Percentiles rank a stretch among this genome's conserved stretches.
These are phyloP conservation scores for Macaranga tanarius DNA, from an alignment of 441 rosid species.

Conservation along the genomic window DNA sequence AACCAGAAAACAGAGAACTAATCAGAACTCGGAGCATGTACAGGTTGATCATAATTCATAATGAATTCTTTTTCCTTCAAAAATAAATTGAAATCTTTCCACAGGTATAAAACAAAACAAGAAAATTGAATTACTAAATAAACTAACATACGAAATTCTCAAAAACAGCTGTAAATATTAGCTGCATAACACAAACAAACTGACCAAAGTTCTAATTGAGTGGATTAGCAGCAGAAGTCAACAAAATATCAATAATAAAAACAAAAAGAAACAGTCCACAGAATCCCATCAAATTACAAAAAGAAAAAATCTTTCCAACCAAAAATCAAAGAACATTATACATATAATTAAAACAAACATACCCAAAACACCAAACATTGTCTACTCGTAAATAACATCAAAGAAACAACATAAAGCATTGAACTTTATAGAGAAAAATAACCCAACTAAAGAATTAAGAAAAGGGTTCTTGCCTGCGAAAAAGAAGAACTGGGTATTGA, in stretches of 20 bases:
- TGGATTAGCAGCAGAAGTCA: not conserved
- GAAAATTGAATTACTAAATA: not conserved
- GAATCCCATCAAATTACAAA: not conserved
- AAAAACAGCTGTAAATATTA: not conserved
- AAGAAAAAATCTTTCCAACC: not conserved
- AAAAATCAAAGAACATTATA: not conserved
- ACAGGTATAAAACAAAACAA: not conserved
- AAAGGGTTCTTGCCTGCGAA: slow-evolving; percentile 14
- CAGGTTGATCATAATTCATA: not conserved
- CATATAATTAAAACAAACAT: not conserved
- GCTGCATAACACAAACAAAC: not conserved
- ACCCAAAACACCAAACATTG: not conserved
- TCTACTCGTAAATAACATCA: not conserved
- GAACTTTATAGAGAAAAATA: not conserved
- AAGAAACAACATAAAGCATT: not conserved
- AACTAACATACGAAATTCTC: not conserved
- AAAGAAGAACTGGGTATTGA: not conserved
- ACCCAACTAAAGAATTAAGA: not conserved
- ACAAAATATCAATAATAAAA: not conserved
- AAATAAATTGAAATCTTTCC: not conserved
- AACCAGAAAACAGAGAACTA: not conserved
- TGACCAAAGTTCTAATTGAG: not conserved
- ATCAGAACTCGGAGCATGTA: not conserved
- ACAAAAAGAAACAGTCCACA: not conserved
- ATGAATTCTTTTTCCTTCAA: not conserved